These are phyloP conservation scores for Saturnispora hagleri DNA, from an alignment of 805 yeast genomes.

Conservation along the genomic window DNA sequence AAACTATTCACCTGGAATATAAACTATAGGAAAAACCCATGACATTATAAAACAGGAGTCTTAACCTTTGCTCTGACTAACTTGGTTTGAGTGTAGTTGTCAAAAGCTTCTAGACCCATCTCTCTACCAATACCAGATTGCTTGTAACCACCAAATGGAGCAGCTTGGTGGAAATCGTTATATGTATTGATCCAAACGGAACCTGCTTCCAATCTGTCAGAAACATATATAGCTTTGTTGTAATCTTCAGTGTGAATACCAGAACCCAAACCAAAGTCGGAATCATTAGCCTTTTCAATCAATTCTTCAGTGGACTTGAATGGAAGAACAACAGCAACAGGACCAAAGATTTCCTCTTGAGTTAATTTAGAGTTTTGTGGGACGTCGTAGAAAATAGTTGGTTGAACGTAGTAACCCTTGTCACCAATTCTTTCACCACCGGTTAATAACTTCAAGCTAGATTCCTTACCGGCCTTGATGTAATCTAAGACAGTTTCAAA, in stretches of 20 bases:
- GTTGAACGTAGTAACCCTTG: slow-evolving; percentile 66
- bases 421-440: slow-evolving; percentile 75
- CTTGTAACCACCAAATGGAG: slow-evolving; percentile 66
- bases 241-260: slow-evolving; percentile 71
- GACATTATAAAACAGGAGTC: slow-evolving; percentile 20
- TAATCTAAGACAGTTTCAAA: slow-evolving; percentile 54
- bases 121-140: slow-evolving; percentile 66
- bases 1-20: not conserved
- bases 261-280: slow-evolving; percentile 80
- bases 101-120: slow-evolving; percentile 61
- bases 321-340: slow-evolving; percentile 69
- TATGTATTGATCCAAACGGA: slow-evolving; percentile 75
- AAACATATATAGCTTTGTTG: slow-evolving; percentile 56
- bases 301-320: slow-evolving; percentile 70
- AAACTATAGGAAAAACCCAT: not conserved
- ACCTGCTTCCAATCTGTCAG: slow-evolving; percentile 66
- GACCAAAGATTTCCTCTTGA: slow-evolving; percentile 88
- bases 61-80: slow-evolving; percentile 48
- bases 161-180: slow-evolving; percentile 56
- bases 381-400: slow-evolving; percentile 83
- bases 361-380: slow-evolving; percentile 62
- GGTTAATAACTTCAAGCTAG: slow-evolving; percentile 62
- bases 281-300: slow-evolving; percentile 61
- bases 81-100: slow-evolving; percentile 64
- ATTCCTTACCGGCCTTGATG: slow-evolving; percentile 54